These are phyloP conservation scores for Penicillium psychrosexuale DNA, from an alignment of 2,329 filamentous ascomycete genomes.

Conservation along the genomic window DNA sequence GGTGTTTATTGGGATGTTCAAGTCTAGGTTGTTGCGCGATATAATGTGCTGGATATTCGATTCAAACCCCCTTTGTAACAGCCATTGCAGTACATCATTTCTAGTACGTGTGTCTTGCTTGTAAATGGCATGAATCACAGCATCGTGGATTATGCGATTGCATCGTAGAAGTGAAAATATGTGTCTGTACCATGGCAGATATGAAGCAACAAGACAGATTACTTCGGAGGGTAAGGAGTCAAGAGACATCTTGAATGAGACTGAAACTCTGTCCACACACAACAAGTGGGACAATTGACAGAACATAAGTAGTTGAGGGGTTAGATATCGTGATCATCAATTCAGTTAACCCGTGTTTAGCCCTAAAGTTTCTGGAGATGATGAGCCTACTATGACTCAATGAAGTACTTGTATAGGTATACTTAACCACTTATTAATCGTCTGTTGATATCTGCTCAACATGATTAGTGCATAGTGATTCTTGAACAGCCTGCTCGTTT, in stretches of 20 bases:
- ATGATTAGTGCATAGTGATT: rapidly evolving
- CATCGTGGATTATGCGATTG: background rate
- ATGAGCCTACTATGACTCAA: background rate
- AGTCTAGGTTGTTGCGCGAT: background rate
- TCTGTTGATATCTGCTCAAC: background rate
- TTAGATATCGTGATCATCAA: background rate
- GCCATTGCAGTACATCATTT: background rate
- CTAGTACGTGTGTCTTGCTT: background rate
- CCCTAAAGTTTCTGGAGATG: background rate
- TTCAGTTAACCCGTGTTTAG: background rate
- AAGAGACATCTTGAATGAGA: background rate
- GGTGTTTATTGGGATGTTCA: rapidly evolving
- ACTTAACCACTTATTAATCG: background rate
- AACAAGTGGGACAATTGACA: background rate
- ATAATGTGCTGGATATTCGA: background rate
- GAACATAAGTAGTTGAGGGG: background rate
- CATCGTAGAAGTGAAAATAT: background rate
- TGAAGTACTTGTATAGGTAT: background rate
- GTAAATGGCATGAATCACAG: background rate
- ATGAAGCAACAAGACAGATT: background rate
- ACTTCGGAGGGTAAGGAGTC: background rate
- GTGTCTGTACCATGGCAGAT: background rate
- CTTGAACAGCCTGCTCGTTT: background rate
- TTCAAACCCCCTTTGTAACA: background rate
- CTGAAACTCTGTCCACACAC: background rate